phyloP scores from a whole-genome alignment of 1,284 basidiomycete species.

The Cutaneotrichosporon cutaneum region DNA sequence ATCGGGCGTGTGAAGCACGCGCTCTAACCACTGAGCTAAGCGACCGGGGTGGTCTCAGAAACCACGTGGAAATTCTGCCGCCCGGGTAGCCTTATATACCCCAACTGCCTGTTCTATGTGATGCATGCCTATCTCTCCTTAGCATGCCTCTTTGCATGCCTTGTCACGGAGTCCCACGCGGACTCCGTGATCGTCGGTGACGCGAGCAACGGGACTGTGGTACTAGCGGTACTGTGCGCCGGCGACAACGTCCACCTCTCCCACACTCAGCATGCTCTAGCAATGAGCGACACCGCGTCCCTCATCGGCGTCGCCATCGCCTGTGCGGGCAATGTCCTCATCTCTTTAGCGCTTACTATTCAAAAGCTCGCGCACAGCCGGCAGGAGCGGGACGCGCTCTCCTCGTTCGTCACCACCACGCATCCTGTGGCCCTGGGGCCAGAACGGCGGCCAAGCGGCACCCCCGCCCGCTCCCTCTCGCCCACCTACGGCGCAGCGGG shows the following conservation, averaged over 20 bases:
- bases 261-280: constrained; percentile 1
- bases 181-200: no score
- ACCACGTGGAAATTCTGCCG: neutral
- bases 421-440: neutral
- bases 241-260: no score
- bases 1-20: constrained; percentile 4
- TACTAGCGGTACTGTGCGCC: no score
- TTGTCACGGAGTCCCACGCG: neutral
- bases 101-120: no score
- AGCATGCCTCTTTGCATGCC: neutral
- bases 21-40: constrained; percentile 6
- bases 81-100: no score
- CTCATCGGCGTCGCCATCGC: constrained; percentile 81
- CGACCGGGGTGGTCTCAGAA: neutral
- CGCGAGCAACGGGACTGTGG: no score
- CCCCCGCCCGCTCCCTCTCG: neutral
- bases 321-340: constrained; percentile 80
- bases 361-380: constrained; percentile 88
- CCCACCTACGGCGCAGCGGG: neutral
- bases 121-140: neutral
- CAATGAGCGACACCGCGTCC: constrained; percentile 3
- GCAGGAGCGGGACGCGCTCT: constrained; percentile 54
- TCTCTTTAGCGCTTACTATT: constrained; percentile 82
- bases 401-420: neutral
- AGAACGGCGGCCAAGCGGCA: neutral